These are phyloP conservation scores for Phialophora tarda DNA, from an alignment of 2,329 filamentous ascomycete genomes.

Conservation along the genomic window DNA sequence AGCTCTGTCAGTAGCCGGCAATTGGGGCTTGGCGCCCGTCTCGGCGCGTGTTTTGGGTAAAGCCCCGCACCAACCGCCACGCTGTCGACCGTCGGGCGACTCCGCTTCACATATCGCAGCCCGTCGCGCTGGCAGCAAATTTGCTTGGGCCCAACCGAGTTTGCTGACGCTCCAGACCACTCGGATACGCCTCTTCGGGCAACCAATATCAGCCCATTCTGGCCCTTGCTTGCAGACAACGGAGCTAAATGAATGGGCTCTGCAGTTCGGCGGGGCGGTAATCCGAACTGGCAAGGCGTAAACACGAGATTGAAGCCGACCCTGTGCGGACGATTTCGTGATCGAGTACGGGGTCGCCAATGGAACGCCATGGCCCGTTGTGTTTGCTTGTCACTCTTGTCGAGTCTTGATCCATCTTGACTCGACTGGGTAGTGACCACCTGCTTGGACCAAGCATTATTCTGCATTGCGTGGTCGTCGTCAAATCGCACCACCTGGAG, in stretches of 20 bases:
- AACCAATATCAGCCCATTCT: background rate
- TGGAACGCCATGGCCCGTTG: conserved; percentile 14
- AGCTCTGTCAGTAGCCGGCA: conserved; percentile 13
- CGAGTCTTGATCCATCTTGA: conserved; percentile 15
- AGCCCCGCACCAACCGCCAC: conserved; percentile 6
- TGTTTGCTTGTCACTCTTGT: background rate
- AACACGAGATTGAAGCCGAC: conserved; percentile 4
- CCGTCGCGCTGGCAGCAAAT: background rate
- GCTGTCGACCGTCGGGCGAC: background rate
- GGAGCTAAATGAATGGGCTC: background rate
- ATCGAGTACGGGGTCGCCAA: background rate
- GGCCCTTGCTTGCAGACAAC: conserved; percentile 12
- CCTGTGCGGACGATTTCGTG: background rate
- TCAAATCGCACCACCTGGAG: background rate
- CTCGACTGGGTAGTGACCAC: background rate
- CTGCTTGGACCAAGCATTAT: conserved; percentile 11
- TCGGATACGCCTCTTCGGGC: background rate
- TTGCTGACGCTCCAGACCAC: conserved; percentile 12
- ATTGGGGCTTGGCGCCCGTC: conserved; percentile 7
- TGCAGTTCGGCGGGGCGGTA: conserved; percentile 3
- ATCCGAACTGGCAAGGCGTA: conserved; percentile 8
- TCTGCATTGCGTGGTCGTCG: background rate
- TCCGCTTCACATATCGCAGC: background rate
- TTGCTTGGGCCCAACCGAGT: background rate
- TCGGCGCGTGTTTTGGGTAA: conserved; percentile 1